phyloP scores from a whole-genome alignment of 176 grass and related monocot species.

The Ananas comosus region DNA sequence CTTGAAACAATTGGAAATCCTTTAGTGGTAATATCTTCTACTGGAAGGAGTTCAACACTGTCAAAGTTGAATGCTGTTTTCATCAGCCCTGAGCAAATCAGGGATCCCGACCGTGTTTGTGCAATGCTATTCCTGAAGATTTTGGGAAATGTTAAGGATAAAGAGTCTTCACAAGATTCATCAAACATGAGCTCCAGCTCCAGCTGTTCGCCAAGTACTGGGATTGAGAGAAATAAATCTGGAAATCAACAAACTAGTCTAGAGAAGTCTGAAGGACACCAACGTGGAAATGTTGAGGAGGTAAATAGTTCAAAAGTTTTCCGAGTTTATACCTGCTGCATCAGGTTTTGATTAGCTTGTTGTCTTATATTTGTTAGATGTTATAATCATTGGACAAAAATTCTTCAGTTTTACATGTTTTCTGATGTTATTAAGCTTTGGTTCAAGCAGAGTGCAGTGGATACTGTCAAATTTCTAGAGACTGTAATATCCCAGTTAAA shows the following conservation, averaged over 20 bases:
- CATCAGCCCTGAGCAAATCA: conserved; percentile 25
- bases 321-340: background rate
- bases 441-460: conserved; percentile 20
- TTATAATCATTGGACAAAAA: background rate
- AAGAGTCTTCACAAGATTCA: background rate
- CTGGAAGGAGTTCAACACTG: background rate
- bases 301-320: conserved; percentile 11
- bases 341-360: background rate
- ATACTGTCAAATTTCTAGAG: conserved; percentile 20
- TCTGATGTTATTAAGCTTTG: background rate
- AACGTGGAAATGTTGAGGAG: conserved; percentile 19
- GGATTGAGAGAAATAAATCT: background rate
- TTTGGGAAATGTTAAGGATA: background rate
- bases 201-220: background rate
- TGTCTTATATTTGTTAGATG: background rate
- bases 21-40: conserved; percentile 45
- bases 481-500: conserved; percentile 12
- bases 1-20: conserved; percentile 36
- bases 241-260: background rate
- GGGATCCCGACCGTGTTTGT: conserved; percentile 27
- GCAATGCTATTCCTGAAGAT: conserved; percentile 27
- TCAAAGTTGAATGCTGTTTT: conserved; percentile 23
- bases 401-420: background rate
- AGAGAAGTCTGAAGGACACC: conserved; percentile 24
- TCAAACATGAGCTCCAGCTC: background rate